A percentile compares a stretch with the other conserved stretches of the same genome.
Evolutionary conservation across 1,139 yeast species (phyloP).

Genomic region (Blastobotrys raffinosifermentans): DNA sequence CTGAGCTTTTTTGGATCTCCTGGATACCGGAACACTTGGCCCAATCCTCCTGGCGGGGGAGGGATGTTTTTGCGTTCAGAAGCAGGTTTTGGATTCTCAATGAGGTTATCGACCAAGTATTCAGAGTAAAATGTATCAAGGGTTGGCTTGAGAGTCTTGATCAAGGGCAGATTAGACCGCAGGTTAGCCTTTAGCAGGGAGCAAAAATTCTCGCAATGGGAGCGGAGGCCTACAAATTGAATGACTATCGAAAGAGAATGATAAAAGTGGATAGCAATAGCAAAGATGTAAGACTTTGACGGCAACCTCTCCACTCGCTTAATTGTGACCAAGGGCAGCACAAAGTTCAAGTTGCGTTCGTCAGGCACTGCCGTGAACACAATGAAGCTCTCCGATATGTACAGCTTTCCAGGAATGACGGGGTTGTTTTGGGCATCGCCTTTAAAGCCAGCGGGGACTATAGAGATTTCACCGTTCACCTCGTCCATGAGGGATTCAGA

Average conservation of each 20-base stretch:
- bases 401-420: slow-evolving; percentile 54
- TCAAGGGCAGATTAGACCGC: slow-evolving; percentile 56
- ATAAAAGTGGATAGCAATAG: slow-evolving; percentile 63
- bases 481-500: slow-evolving; percentile 62
- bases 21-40: slow-evolving; percentile 76
- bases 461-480: slow-evolving; percentile 60
- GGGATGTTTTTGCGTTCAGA: slow-evolving; percentile 17
- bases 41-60: slow-evolving; percentile 83
- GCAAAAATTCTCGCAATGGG: slow-evolving; percentile 78
- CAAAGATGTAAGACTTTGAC: slow-evolving; percentile 69
- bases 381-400: slow-evolving; percentile 66
- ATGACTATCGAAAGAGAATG: slow-evolving; percentile 59
- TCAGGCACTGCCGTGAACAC: slow-evolving; percentile 71
- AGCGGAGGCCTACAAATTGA: slow-evolving; percentile 71
- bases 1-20: slow-evolving; percentile 75
- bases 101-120: slow-evolving; percentile 48
- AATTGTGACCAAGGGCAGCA: slow-evolving; percentile 68
- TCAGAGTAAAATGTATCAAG: slow-evolving; percentile 78
- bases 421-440: slow-evolving; percentile 19
- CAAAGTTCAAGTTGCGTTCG: slow-evolving; percentile 59
- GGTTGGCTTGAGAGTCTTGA: slow-evolving; percentile 56
- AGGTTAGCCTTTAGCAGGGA: slow-evolving; percentile 56
- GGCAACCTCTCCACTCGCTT: slow-evolving; percentile 84
- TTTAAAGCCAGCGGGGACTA: slow-evolving; percentile 33
- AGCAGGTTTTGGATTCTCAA: slow-evolving; percentile 29